Evolutionary conservation across 768 basidiomycete species (phyloP).

Genomic region (Cantharellus anzutake): DNA sequence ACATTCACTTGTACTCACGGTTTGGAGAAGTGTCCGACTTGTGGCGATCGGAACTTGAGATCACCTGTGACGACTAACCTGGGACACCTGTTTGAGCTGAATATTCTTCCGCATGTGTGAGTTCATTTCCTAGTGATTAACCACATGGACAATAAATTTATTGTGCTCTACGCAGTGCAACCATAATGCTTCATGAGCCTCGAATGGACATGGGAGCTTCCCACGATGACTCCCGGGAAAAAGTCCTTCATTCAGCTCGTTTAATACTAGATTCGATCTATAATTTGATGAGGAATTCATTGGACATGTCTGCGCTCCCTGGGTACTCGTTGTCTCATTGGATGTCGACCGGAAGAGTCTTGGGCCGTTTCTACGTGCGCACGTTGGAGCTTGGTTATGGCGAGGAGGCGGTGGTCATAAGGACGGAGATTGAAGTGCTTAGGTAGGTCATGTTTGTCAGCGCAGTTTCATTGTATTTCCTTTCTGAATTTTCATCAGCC

Average conservation of each 20-base stretch:
- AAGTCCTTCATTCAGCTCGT: conserved; percentile 4
- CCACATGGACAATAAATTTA: not conserved
- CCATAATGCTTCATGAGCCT: conserved; percentile 6
- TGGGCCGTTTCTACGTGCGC: too few species aligned
- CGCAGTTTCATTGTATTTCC: too few species aligned
- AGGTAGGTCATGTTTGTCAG: too few species aligned
- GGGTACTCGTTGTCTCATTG: not conserved
- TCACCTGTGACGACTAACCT: not conserved
- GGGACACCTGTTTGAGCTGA: not conserved
- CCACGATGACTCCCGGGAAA: not conserved
- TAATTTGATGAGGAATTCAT: conserved; percentile 5
- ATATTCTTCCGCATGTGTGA: not conserved
- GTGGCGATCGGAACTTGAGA: not conserved
- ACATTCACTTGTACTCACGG: not conserved
- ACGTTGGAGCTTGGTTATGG: too few species aligned
- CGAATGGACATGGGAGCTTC: conserved; percentile 5
- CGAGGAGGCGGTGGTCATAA: too few species aligned
- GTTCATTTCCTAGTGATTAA: not conserved
- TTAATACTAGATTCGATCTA: conserved; percentile 7
- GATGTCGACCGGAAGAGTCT: not conserved
- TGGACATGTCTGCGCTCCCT: conserved; percentile 1
- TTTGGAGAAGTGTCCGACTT: not conserved
- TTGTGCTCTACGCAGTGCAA: not conserved
- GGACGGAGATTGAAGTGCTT: too few species aligned
- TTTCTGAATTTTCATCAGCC: too few species aligned